These are phyloP conservation scores for Rhizoclosmatium hyalinum DNA, from an alignment of 371 early-diverging fungal genomes.

Conservation along the genomic window DNA sequence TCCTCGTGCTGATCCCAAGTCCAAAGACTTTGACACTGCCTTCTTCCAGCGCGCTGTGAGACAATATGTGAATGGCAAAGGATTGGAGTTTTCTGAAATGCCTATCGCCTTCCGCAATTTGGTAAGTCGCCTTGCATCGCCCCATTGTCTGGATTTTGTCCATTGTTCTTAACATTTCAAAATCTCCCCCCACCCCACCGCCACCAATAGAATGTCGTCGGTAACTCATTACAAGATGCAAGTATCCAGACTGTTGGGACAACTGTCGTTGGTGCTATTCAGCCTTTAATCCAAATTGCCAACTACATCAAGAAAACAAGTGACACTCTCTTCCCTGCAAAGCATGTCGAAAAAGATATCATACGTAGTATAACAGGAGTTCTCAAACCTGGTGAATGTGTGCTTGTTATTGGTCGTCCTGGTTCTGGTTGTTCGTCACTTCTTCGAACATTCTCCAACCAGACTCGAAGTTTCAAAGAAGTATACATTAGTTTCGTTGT, in stretches of 20 bases:
- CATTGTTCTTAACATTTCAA: neutral
- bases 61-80: slow-evolving; percentile 11
- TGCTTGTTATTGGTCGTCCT: slow-evolving; percentile 76
- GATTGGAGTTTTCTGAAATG: slow-evolving; percentile 30
- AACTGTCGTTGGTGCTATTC: neutral
- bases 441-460: slow-evolving; percentile 85
- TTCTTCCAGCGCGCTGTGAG: slow-evolving; percentile 15
- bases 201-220: slow-evolving; percentile 13
- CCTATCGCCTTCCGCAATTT: slow-evolving; percentile 28
- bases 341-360: slow-evolving; percentile 31
- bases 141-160: neutral
- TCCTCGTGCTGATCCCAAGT: slow-evolving; percentile 23
- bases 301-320: slow-evolving; percentile 15
- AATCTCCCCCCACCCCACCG: too few relatives aligned
- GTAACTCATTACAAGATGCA: slow-evolving; percentile 21
- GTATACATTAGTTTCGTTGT: slow-evolving; percentile 43
- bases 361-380: slow-evolving; percentile 71
- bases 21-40: slow-evolving; percentile 19
- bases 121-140: slow-evolving; percentile 11
- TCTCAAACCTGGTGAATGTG: slow-evolving; percentile 82
- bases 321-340: slow-evolving; percentile 25
- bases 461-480: slow-evolving; percentile 53
- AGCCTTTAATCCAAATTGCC: slow-evolving; percentile 9
- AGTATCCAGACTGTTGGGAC: slow-evolving; percentile 30
- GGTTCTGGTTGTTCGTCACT: slow-evolving; percentile 82